phyloP scores from a whole-genome alignment of 805 yeast species.

The Starmerella etchellsii region DNA sequence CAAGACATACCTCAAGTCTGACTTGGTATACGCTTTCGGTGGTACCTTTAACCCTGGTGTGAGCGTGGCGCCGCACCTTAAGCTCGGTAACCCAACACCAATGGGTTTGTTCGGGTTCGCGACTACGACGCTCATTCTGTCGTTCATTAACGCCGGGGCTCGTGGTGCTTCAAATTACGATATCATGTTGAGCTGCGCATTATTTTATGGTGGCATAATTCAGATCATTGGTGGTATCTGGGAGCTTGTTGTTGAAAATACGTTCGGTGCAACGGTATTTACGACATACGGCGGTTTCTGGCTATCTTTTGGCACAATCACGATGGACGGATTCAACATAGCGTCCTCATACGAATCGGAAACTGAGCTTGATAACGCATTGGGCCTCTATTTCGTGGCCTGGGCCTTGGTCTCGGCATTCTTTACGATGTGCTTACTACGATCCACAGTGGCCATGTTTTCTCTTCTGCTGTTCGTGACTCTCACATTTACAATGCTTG shows the following conservation, averaged over 20 bases:
- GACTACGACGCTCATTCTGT: constrained; percentile 46
- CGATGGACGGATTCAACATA: constrained; percentile 41
- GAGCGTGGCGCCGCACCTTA: constrained; percentile 33
- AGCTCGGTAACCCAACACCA: constrained; percentile 54
- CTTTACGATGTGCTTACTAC: constrained; percentile 41
- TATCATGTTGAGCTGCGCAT: constrained; percentile 47
- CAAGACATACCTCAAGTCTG: constrained; percentile 34
- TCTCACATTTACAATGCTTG: constrained; percentile 43
- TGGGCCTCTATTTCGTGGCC: constrained; percentile 47
- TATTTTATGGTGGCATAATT: constrained; percentile 50
- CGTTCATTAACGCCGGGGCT: constrained; percentile 42
- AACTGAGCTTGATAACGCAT: constrained; percentile 31
- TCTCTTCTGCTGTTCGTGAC: constrained; percentile 40
- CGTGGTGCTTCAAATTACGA: constrained; percentile 43
- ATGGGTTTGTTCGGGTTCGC: constrained; percentile 50
- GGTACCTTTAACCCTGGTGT: constrained; percentile 38
- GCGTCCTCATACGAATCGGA: constrained; percentile 30
- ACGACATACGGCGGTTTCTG: constrained; percentile 45
- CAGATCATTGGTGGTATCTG: constrained; percentile 58
- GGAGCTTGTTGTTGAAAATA: constrained; percentile 51
- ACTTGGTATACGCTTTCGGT: constrained; percentile 49
- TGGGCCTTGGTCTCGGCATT: constrained; percentile 54
- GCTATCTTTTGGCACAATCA: constrained; percentile 49
- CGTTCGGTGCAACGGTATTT: constrained; percentile 47
- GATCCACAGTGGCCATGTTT: constrained; percentile 55